A percentile compares a stretch with the other conserved stretches of the same genome.
phyloP scores from a whole-genome alignment of 495 filamentous ascomycete species.

The Coniosporium apollinis region DNA sequence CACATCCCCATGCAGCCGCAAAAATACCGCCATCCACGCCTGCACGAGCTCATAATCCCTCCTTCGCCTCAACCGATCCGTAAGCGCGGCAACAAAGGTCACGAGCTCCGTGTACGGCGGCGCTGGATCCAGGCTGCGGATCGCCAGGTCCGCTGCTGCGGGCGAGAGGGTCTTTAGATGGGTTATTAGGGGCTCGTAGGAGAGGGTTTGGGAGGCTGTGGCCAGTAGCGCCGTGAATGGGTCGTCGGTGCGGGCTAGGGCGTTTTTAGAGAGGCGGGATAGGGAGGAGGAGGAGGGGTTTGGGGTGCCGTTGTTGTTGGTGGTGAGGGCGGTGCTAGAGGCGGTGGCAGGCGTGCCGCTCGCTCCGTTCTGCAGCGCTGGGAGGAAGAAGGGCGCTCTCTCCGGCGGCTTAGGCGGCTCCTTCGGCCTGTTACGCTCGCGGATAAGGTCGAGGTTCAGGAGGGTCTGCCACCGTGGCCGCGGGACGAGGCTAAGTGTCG shows the following conservation, averaged over 20 bases:
- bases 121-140: slow-evolving; percentile 51
- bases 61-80: slow-evolving; percentile 41
- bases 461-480: slow-evolving; percentile 86
- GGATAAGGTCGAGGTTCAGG: slow-evolving; percentile 76
- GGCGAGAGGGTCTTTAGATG: slow-evolving; percentile 53
- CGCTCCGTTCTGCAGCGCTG: slow-evolving; percentile 33
- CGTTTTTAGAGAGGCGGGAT: slow-evolving; percentile 16
- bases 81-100: slow-evolving; percentile 61
- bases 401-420: slow-evolving; percentile 81
- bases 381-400: slow-evolving; percentile 92
- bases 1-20: slow-evolving; percentile 55
- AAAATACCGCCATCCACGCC: slow-evolving; percentile 89
- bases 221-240: slow-evolving; percentile 37
- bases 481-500: slow-evolving; percentile 78
- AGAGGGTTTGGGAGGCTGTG: slow-evolving; percentile 21
- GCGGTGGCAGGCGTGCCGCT: slow-evolving; percentile 5
- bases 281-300: slow-evolving; percentile 34
- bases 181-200: slow-evolving; percentile 37
- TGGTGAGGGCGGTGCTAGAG: slow-evolving; percentile 3
- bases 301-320: slow-evolving; percentile 1
- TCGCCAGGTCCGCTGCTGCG: slow-evolving; percentile 69
- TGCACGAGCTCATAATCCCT: slow-evolving; percentile 85
- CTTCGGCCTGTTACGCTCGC: slow-evolving; percentile 83
- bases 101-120: slow-evolving; percentile 34
- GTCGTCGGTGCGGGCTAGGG: not conserved